Percentiles rank a stretch among this genome's conserved stretches.
phyloP scores from a whole-genome alignment of 2,329 filamentous ascomycete genomes.

The Thielaviopsis populi region DNA sequence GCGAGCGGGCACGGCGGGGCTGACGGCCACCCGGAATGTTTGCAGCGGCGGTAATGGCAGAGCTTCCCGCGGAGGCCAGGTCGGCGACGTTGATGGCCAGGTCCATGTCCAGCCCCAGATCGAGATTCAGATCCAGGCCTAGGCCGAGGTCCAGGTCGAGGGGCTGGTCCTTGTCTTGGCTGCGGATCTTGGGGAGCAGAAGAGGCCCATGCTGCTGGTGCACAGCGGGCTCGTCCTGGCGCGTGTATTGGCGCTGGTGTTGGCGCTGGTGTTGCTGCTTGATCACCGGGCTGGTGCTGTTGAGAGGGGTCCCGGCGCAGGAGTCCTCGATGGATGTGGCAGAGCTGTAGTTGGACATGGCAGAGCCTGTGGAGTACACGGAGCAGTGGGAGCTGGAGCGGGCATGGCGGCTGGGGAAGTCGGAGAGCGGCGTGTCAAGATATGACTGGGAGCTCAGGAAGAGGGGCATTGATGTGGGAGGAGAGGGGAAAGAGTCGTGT shows the following conservation, averaged over 20 bases:
- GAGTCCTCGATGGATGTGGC: constrained; percentile 53
- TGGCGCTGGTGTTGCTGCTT: neutral
- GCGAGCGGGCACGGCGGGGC: constrained; percentile 20
- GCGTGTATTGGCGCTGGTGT: constrained; percentile 15
- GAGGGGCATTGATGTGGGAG: constrained; percentile 22
- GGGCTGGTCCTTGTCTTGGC: constrained; percentile 51
- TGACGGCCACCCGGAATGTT: constrained; percentile 22
- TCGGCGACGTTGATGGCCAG: neutral
- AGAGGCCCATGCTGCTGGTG: constrained; percentile 66
- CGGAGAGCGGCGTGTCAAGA: constrained; percentile 42
- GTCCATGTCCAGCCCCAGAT: neutral
- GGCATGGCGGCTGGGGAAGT: constrained; percentile 42
- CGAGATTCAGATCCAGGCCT: neutral
- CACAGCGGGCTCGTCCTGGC: constrained; percentile 50
- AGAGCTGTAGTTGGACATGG: constrained; percentile 47
- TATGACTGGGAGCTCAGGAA: constrained; percentile 19
- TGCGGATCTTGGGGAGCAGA: constrained; percentile 71
- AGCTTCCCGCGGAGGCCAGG: constrained; percentile 31
- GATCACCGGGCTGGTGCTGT: constrained; percentile 37
- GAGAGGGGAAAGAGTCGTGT: constrained; percentile 24
- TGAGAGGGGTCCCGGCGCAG: constrained; percentile 47
- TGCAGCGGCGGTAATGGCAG: constrained; percentile 26
- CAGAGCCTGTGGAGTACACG: constrained; percentile 40
- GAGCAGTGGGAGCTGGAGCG: constrained; percentile 52
- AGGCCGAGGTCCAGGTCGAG: neutral